A percentile compares a stretch with the other conserved stretches of the same genome.
Conservation (phyloP, 257 asterid species). For the Coffea eugenioides region DNA sequence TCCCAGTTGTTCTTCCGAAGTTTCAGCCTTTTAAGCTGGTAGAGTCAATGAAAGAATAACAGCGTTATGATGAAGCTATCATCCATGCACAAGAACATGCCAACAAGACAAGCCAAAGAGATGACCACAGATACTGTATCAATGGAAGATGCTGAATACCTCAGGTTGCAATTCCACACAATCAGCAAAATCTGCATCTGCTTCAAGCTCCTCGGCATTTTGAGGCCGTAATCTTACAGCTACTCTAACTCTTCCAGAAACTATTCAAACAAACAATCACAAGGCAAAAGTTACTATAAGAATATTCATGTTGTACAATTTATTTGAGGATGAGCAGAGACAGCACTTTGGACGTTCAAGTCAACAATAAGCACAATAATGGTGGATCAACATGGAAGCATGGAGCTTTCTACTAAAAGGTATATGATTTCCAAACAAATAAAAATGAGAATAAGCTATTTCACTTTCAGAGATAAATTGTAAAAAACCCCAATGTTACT, state of each 20-base stretch:
- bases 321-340: neutral
- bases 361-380: neutral
- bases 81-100: constrained; percentile 5
- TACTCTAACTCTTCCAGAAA: constrained; percentile 95
- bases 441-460: neutral
- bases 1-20: constrained; percentile 99
- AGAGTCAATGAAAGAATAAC: constrained; percentile 22
- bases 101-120: constrained; percentile 8
- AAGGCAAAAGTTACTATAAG: neutral
- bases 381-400: neutral
- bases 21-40: constrained; percentile 92
- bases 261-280: constrained; percentile 36
- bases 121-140: neutral
- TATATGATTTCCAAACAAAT: neutral
- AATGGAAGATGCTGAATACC: constrained; percentile 35
- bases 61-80: constrained; percentile 21
- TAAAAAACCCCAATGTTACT: neutral
- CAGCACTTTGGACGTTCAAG: neutral
- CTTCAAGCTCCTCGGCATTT: constrained; percentile 83
- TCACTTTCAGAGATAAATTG: neutral
- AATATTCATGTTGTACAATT: neutral
- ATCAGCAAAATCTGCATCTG: constrained; percentile 99
- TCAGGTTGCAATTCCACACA: constrained; percentile 98
- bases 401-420: neutral
- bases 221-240: constrained; percentile 94